phyloP scores from a whole-genome alignment of 2,329 filamentous ascomycete genomes.

The Ophiocordyceps camponoti-rufipedis region DNA sequence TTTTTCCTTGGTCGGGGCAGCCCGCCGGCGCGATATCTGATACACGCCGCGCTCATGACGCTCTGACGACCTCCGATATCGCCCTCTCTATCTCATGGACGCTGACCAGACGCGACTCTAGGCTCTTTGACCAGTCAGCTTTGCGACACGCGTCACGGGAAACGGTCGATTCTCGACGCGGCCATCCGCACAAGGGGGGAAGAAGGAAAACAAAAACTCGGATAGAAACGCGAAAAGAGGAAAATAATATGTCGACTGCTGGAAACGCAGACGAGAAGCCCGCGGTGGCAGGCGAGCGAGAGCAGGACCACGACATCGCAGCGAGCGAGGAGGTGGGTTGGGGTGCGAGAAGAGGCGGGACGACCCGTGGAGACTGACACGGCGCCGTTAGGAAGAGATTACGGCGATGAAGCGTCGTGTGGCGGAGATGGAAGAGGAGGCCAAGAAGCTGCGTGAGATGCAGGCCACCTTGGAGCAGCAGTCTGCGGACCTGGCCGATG shows the following conservation, averaged over 20 bases:
- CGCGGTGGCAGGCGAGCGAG: slow-evolving; percentile 8
- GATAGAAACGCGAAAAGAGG: not conserved
- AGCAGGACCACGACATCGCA: slow-evolving; percentile 12
- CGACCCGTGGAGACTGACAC: slow-evolving; percentile 12
- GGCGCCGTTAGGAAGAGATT: slow-evolving; percentile 49
- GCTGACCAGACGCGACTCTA: not conserved
- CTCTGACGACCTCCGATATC: not conserved
- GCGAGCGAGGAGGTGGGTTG: slow-evolving; percentile 18
- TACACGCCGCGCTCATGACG: not conserved
- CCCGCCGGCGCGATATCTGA: not conserved
- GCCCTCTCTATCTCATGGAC: not conserved
- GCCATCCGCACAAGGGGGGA: not conserved
- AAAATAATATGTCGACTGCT: slow-evolving; percentile 13
- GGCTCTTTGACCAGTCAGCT: not conserved
- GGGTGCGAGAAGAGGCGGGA: slow-evolving; percentile 10
- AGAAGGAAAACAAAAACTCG: not conserved
- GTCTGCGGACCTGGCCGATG: slow-evolving; percentile 66
- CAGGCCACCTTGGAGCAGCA: slow-evolving; percentile 73
- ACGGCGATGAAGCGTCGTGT: slow-evolving; percentile 74
- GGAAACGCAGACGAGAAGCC: slow-evolving; percentile 14
- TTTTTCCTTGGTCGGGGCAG: not conserved
- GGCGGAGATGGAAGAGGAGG: slow-evolving; percentile 82
- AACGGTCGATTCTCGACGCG: not conserved
- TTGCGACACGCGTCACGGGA: not conserved
- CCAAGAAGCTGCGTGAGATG: slow-evolving; percentile 73